These are phyloP conservation scores for Quercus suber DNA, from an alignment of 306 rosid species.

Conservation along the genomic window DNA sequence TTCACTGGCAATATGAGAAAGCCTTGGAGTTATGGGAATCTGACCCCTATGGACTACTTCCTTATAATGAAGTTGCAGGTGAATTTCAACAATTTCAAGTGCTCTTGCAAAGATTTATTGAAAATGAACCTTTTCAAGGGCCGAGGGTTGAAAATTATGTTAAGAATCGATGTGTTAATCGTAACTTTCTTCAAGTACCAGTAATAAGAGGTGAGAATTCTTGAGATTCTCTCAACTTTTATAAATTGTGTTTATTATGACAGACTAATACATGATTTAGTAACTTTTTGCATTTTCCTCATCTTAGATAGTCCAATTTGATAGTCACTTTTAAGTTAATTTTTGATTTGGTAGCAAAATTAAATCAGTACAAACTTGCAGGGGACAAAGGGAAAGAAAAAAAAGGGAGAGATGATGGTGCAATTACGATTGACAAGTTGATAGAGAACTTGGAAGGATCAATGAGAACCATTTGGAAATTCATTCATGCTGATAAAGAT, in stretches of 20 bases:
- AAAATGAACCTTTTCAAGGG: conserved; percentile 72
- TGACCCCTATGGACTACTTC: conserved; percentile 40
- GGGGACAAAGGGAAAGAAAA: conserved; percentile 48
- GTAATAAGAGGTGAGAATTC: conserved; percentile 53
- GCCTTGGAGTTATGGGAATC: conserved; percentile 56
- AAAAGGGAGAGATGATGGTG: conserved; percentile 30
- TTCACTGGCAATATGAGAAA: conserved; percentile 72
- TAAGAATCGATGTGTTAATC: conserved; percentile 54
- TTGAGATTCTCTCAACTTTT: neutral
- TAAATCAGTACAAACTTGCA: neutral
- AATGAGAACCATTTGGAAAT: conserved; percentile 74
- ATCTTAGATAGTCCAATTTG: conserved; percentile 2
- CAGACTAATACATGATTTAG: neutral
- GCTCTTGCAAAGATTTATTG: conserved; percentile 70
- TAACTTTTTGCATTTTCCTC: neutral
- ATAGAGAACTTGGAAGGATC: conserved; percentile 72
- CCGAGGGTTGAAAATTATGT: conserved; percentile 72
- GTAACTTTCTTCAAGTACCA: conserved; percentile 79
- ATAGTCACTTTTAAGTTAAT: neutral
- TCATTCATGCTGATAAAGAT: conserved; percentile 65
- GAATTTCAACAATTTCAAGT: conserved; percentile 90
- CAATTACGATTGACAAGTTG: conserved; percentile 55
- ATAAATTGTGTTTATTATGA: neutral
- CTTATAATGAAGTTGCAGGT: conserved; percentile 63
- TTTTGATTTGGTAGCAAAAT: neutral